Evolutionary conservation across 352 stramenopile species (phyloP).

Genomic region (Thalassiosira livingstoniorum): DNA sequence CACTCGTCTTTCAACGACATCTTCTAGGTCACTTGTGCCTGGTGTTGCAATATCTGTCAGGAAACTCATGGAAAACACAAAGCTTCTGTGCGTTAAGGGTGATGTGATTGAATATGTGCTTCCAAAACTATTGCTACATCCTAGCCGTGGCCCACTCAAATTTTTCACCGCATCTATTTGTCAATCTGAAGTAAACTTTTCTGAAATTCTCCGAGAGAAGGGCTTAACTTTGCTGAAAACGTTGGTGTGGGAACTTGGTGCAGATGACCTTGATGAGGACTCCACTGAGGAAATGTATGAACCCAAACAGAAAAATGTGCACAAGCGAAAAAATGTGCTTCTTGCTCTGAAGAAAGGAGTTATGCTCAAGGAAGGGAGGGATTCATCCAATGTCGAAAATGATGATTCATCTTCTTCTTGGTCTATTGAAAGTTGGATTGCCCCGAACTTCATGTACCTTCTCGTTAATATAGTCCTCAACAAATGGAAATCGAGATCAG

Average conservation of each 20-base stretch:
- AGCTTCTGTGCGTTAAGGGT: conserved; percentile 69
- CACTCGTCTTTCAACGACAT: too few relatives aligned
- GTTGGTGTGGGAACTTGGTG: conserved; percentile 76
- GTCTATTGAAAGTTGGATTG: conserved; percentile 71
- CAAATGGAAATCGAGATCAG: conserved; percentile 62
- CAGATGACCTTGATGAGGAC: conserved; percentile 57
- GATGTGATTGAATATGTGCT: conserved; percentile 74
- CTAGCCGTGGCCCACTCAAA: conserved; percentile 52
- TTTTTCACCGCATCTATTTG: conserved; percentile 78
- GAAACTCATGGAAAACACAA: conserved; percentile 64
- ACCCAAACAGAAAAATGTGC: conserved; percentile 32
- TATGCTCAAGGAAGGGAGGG: conserved; percentile 42
- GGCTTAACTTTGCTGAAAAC: conserved; percentile 74
- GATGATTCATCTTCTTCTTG: not conserved
- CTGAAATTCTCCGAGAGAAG: conserved; percentile 65
- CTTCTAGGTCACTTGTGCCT: conserved; percentile 49
- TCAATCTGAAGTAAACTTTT: conserved; percentile 60
- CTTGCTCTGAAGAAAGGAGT: conserved; percentile 59
- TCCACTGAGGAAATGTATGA: conserved; percentile 60
- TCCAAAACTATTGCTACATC: conserved; percentile 68
- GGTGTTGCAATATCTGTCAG: conserved; percentile 55
- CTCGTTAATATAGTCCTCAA: conserved; percentile 81
- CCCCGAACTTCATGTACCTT: conserved; percentile 84
- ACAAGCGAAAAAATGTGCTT: conserved; percentile 50
- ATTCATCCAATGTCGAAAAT: not conserved